Percentiles rank a stretch among this genome's conserved stretches.
Conservation (phyloP, 2,329 filamentous ascomycete species). For the Botryotinia calthae region DNA sequence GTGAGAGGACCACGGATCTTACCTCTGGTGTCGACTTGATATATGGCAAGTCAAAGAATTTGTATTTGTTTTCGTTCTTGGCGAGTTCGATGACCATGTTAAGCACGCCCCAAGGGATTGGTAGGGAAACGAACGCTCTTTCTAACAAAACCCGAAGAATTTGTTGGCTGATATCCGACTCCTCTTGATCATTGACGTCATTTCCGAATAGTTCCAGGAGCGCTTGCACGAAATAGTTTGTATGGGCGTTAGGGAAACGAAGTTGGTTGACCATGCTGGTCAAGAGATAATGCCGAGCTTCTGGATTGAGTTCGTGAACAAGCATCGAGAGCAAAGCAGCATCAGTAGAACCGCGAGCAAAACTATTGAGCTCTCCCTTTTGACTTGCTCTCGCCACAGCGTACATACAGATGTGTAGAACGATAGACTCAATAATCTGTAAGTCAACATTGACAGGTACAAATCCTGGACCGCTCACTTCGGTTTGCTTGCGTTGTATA, state of each 20-base stretch:
- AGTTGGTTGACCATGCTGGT: slow-evolving; percentile 87
- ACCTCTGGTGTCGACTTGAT: slow-evolving; percentile 89
- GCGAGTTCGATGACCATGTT: slow-evolving; percentile 84
- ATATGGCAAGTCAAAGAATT: slow-evolving; percentile 90
- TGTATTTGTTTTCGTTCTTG: slow-evolving; percentile 78
- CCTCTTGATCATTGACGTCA: slow-evolving; percentile 70
- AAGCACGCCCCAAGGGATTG: slow-evolving; percentile 93
- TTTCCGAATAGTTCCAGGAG: slow-evolving; percentile 81
- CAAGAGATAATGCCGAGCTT: slow-evolving; percentile 81
- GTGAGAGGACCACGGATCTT: slow-evolving; percentile 33
- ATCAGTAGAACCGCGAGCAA: slow-evolving; percentile 63
- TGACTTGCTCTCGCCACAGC: slow-evolving; percentile 60
- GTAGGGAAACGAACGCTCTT: slow-evolving; percentile 81
- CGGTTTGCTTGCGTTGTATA: slow-evolving; percentile 58
- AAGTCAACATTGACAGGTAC: slow-evolving; percentile 67
- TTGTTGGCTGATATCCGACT: slow-evolving; percentile 81
- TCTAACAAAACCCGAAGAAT: slow-evolving; percentile 87
- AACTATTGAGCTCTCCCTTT: slow-evolving; percentile 57
- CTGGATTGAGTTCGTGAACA: slow-evolving; percentile 69
- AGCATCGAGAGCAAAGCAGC: slow-evolving; percentile 73
- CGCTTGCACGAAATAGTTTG: slow-evolving; percentile 86
- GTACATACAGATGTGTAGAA: slow-evolving; percentile 76
- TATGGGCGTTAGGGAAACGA: slow-evolving; percentile 83
- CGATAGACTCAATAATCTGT: slow-evolving; percentile 73
- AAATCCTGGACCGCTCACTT: slow-evolving; percentile 63